Evolutionary conservation across 352 stramenopile genomes (phyloP), one percentile per base, ranked within the genome.

Genomic region (Phytophthora fragariae): DNA sequence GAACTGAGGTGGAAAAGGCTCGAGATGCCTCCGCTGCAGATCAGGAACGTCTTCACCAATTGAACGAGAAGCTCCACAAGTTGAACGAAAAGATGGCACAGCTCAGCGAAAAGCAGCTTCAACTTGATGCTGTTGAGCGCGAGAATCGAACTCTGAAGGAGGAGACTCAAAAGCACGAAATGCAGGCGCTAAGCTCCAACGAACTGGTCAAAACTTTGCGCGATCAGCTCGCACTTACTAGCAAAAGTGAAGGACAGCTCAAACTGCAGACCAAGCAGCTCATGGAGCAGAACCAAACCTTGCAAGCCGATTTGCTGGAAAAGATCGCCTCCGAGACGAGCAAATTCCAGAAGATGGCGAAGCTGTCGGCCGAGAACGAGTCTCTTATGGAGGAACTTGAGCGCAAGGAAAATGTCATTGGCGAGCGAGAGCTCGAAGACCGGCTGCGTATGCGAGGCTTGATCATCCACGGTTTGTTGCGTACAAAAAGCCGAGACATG

Each of bases 211-310:
- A 87, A 55, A 90, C 82, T 3, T 61, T 91, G 10, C 72, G 73
- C 15, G 80, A 92, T 33, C 76, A 92, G 33, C 80, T 91, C 6
- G 52, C 77, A 12, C 81, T 87, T 24, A 88, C 72, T 6, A 76
- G 70, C 15, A 86, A 86, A 33, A 90, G 82, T 73, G 85, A 92
- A 63, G 82, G 89, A 61, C 83, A 92, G 46, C 68, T 92, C 46
- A 91, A 92, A 60, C 71, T 90, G 15, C 85, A 92, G 65, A 91
- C 81, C 10, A 83, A 86, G 35, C 82, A 91, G 57, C 79, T 92
- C 19, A 86, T 91, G 53, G 80, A 92, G 54, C 85, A 91, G 55
- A 92, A 92, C 21, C 85, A 89, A 52, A 77, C 85, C 4, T 64
- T 92, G 3, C 82, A 92, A 47, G 65, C 78, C n/a, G 85, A 92